A percentile compares a stretch with the other conserved stretches of the same genome.
phyloP scores from a whole-genome alignment of 495 filamentous ascomycete genomes.

The Xylaria curta region DNA sequence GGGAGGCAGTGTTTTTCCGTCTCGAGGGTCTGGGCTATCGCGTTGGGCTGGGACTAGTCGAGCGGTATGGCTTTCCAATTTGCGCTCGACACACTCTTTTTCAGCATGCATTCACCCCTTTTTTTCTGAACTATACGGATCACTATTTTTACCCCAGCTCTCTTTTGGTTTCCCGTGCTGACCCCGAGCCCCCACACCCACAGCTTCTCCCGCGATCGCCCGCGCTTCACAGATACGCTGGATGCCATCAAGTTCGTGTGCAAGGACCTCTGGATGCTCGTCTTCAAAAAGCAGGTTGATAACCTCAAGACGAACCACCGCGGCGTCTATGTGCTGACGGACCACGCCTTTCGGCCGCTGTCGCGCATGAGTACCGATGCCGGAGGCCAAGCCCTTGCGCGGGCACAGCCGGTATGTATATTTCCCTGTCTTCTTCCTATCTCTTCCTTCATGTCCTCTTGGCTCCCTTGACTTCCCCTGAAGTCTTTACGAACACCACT shows the following conservation, averaged over 20 bases:
- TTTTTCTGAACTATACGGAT: too few relatives aligned
- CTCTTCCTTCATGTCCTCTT: constrained; percentile 1
- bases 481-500: background rate
- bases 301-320: constrained; percentile 98
- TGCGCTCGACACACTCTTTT: background rate
- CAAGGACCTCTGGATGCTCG: constrained; percentile 93
- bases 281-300: constrained; percentile 96
- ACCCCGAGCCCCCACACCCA: background rate
- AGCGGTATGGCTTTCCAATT: constrained; percentile 66
- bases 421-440: constrained; percentile 24
- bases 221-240: constrained; percentile 84
- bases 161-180: background rate
- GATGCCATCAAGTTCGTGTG: constrained; percentile 97
- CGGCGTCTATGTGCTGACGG: constrained; percentile 94
- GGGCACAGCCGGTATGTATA: constrained; percentile 78
- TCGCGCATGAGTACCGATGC: constrained; percentile 82
- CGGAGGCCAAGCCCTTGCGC: constrained; percentile 70
- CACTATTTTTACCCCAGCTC: background rate
- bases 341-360: constrained; percentile 90
- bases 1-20: constrained; percentile 82
- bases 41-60: constrained; percentile 90
- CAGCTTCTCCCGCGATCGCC: constrained; percentile 87
- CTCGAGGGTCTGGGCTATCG: constrained; percentile 89
- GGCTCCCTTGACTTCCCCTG: background rate
- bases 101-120: too few relatives aligned